These are phyloP conservation scores for Aristolochia fimbriata DNA, from an alignment of 164 flowering plant species.

Conservation along the genomic window DNA sequence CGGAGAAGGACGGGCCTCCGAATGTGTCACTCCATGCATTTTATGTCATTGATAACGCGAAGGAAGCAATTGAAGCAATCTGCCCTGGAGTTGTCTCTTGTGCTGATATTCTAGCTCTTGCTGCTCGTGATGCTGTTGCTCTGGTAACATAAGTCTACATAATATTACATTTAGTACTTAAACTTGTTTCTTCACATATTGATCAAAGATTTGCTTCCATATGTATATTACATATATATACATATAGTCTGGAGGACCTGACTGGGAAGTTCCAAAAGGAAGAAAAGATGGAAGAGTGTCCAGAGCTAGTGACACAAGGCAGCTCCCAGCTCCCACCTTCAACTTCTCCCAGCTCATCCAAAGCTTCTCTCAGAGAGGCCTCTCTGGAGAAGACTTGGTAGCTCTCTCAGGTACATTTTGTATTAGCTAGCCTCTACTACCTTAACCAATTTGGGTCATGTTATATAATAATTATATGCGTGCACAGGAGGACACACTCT, in stretches of 20 bases:
- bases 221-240: background rate
- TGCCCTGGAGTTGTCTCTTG: constrained; percentile 87
- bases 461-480: too few species aligned
- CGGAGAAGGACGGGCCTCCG: constrained; percentile 82
- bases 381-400: constrained; percentile 55
- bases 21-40: constrained; percentile 71
- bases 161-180: too few species aligned
- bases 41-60: constrained; percentile 66
- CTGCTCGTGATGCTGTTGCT: constrained; percentile 71
- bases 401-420: constrained; percentile 58
- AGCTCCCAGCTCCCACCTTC: constrained; percentile 63
- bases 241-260: constrained; percentile 82
- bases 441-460: too few species aligned
- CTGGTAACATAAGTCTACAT: constrained; percentile 38
- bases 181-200: background rate
- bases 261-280: constrained; percentile 78
- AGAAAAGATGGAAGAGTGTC: constrained; percentile 78
- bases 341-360: constrained; percentile 65
- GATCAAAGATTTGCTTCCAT: background rate
- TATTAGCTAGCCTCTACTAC: background rate
- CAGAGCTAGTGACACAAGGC: constrained; percentile 53
- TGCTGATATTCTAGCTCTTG: constrained; percentile 76
- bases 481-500: constrained; percentile 80
- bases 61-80: constrained; percentile 40
- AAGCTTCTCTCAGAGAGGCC: constrained; percentile 74